phyloP scores from a whole-genome alignment of 1,284 basidiomycete species.

The Moesziomyces sp. region DNA sequence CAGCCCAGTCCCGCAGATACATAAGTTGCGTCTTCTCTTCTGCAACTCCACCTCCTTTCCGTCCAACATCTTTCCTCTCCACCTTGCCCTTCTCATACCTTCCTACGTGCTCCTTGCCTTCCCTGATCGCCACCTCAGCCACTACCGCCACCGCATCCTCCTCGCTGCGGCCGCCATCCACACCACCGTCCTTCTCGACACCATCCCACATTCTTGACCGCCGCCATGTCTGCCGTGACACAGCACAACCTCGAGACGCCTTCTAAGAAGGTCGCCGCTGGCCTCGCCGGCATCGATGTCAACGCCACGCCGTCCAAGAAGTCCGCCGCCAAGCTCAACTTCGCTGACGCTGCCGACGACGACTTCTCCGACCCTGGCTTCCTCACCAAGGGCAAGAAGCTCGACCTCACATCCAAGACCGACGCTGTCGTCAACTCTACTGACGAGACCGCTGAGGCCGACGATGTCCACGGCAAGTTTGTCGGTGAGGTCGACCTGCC shows the following conservation, averaged over 20 bases:
- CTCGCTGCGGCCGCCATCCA: conserved; percentile 7
- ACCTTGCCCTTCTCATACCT: conserved; percentile 1
- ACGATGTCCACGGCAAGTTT: conserved; percentile 59
- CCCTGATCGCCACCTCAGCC: conserved; percentile 6
- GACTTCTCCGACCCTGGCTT: conserved; percentile 55
- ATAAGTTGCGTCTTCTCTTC: conserved; percentile 31
- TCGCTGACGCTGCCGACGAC: conserved; percentile 17
- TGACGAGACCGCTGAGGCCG: conserved; percentile 14
- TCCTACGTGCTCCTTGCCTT: conserved; percentile 3
- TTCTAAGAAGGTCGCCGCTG: conserved; percentile 66
- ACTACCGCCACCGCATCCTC: conserved; percentile 4
- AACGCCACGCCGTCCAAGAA: conserved; percentile 63
- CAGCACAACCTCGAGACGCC: conserved; percentile 59
- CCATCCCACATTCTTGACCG: neutral
- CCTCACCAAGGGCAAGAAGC: conserved; percentile 53
- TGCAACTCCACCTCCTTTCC: conserved; percentile 13
- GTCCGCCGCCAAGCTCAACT: conserved; percentile 23
- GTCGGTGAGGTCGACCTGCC: conserved; percentile 65
- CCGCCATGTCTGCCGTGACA: conserved; percentile 49
- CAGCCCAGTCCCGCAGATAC: conserved; percentile 13
- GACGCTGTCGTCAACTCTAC: conserved; percentile 7
- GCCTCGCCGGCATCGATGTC: conserved; percentile 63
- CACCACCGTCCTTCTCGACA: conserved; percentile 4
- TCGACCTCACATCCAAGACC: conserved; percentile 20
- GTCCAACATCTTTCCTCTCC: conserved; percentile 12